Evolutionary conservation across 2,329 filamentous ascomycete species (phyloP), one percentile per base, ranked within the genome.

Genomic region (Trichoderma sp.): DNA sequence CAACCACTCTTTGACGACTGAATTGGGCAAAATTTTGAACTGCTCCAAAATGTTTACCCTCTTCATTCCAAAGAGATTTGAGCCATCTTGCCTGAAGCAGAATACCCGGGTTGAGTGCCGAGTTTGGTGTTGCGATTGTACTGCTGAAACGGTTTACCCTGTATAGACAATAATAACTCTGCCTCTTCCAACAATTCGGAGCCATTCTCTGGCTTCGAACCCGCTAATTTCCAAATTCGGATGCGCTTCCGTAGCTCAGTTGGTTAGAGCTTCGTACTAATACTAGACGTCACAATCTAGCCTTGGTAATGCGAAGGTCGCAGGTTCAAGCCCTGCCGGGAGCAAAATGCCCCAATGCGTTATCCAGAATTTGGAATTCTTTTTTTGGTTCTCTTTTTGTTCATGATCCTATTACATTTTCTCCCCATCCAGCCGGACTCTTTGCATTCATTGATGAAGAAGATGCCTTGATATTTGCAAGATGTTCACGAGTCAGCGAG

Each of bases 211-310:
- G 45, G 18, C 45, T 50, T 50, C 45, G 18, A 50, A 11, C 18
- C n/a, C 18, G 4, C 2, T 21, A 21, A 50, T n/a, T 50, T 50
- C 45, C 45, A n/a, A 50, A 21, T 50, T 50, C n/a, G 45, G 45
- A 50, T 50, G 45, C 45, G 59, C 59, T 63, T 63, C 60, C 60
- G 60, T 63, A 63, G 60, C 60, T 63, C 60, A 63, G 60, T 63
- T 63, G 60, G 60, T 69, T 69, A 69, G 66, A 69, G 66, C 66
- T 69, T 69, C 66, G 66, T 69, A 69, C 66, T 69, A 69, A 69
- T 69, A 69, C 45, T 69, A 21, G 31, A 38, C n/a, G 1, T 59
- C 3, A 16, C 6, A 9, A n/a, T 35, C 14, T 24, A 69, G 45
- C 31, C 4, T 69, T 69, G 66, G 66, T 69, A 69, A 69, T 69